Base-by-base conservation (phyloP, 1,284 basidiomycete species). In the Polyporus tsugae region DNA sequence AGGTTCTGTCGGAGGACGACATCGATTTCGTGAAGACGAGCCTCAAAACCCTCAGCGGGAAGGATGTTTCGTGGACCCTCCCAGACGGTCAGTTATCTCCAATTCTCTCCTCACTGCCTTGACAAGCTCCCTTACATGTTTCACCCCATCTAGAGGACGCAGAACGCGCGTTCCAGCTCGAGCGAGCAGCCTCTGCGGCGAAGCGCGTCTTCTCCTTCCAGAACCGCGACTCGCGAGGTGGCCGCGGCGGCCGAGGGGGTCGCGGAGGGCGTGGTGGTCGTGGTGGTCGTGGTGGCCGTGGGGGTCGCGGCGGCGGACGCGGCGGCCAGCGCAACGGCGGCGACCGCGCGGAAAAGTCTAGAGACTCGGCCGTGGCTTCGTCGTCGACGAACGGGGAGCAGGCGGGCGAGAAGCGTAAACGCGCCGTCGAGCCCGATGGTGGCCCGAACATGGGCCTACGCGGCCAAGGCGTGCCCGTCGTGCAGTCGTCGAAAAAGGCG, bases 401-500 rank as follows among this genome's bases (percentile, higher is more conserved):
- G 70, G 75, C 79, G 0, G 91, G 91, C 29, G 90, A 91, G 73
- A 93, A 93, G 82, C 83, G 92, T 69, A 93, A 93, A 78, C 86
- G 91, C 35, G 88, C 84, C 1, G 82, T 92, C 0, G 92, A 93
- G 75, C 91, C 91, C 0, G 92, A 93, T 74, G 92, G 92, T 71
- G 91, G 89, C 0, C 86, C 88, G 2, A 85, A 90, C 73, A 82
- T 84, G 35, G 91, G 91, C 15, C 76, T 88, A 10, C 84, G 91
- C 19, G 90, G 90, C 0, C 84, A 81, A n/a, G 82, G 80, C 38
- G 88, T 89, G 6, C 91, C 91, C 9, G 68, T 81, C 2, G 80
- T 92, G 58, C 82, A 85, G 66, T 79, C 81, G 25, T 70, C 78
- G 62, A 93, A 93, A 76, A 93, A 90, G 80, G 80, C 79, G 35